Percentiles rank a stretch among this genome's conserved stretches.
Evolutionary conservation across 495 filamentous ascomycete genomes (phyloP).

Genomic region (Trichocladium uniseriatum): DNA sequence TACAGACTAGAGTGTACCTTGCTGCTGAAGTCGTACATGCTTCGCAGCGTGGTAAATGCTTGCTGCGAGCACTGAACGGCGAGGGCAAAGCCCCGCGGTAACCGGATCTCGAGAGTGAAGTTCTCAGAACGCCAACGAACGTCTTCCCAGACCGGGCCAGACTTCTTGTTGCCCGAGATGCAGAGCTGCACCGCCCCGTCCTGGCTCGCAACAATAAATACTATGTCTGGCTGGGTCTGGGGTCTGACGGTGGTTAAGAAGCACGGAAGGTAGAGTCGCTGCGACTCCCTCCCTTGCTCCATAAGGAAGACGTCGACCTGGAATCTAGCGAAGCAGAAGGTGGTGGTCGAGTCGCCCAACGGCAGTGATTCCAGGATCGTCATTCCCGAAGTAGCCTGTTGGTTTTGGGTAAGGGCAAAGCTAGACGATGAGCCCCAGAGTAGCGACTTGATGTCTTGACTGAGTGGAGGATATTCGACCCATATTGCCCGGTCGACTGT

Average conservation of each 20-base stretch:
- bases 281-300: constrained; percentile 55
- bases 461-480: constrained; percentile 60
- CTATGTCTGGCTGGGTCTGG: constrained; percentile 54
- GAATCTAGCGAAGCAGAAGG: constrained; percentile 67
- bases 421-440: constrained; percentile 50
- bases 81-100: constrained; percentile 61
- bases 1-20: constrained; percentile 62
- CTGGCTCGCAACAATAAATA: constrained; percentile 65
- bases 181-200: constrained; percentile 63
- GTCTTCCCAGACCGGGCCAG: constrained; percentile 68
- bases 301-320: constrained; percentile 59
- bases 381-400: constrained; percentile 27
- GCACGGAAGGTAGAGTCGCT: constrained; percentile 58
- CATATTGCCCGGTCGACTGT: constrained; percentile 66
- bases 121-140: constrained; percentile 63
- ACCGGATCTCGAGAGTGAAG: constrained; percentile 50
- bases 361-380: constrained; percentile 60
- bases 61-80: constrained; percentile 58
- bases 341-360: constrained; percentile 56
- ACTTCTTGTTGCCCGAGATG: constrained; percentile 56
- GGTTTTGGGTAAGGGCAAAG: constrained; percentile 32
- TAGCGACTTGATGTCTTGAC: constrained; percentile 55
- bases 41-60: constrained; percentile 67
- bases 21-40: constrained; percentile 69
- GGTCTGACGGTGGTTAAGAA: constrained; percentile 63